A percentile compares a stretch with the other conserved stretches of the same genome.
phyloP scores from a whole-genome alignment of 148 eudicot species.

The Rhododendron ferrugineum region DNA sequence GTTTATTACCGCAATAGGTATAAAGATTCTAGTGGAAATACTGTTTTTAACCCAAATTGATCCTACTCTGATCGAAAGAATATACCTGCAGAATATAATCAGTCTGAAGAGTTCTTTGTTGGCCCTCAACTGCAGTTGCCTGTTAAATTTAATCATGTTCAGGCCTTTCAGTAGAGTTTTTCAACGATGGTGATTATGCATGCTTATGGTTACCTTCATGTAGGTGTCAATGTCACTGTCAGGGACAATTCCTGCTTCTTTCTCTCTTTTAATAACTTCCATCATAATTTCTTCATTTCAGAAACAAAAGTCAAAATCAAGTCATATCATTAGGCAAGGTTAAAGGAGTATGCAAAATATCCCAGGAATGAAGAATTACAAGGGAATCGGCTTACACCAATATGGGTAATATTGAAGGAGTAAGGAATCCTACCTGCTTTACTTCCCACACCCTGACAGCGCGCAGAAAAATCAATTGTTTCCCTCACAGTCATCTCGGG shows the following conservation, averaged over 20 bases:
- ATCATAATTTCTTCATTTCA: conserved; percentile 41
- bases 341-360: neutral
- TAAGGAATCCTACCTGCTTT: conserved; percentile 45
- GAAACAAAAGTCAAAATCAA: neutral
- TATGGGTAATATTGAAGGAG: neutral
- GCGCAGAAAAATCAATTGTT: conserved; percentile 68
- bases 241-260: conserved; percentile 64
- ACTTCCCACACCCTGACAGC: conserved; percentile 74
- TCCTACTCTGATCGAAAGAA: neutral
- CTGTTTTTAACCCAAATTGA: neutral
- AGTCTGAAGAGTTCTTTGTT: conserved; percentile 58
- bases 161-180: neutral
- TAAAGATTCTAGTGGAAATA: neutral
- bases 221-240: conserved; percentile 74
- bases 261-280: conserved; percentile 67
- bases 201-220: conserved; percentile 54
- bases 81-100: conserved; percentile 72
- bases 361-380: neutral
- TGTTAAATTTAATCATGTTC: conserved; percentile 15
- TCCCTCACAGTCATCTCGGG: conserved; percentile 89
- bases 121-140: conserved; percentile 72
- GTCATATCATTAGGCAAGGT: neutral
- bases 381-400: neutral
- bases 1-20: neutral
- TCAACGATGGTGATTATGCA: neutral